A percentile compares a stretch with the other conserved stretches of the same genome.
phyloP scores from a whole-genome alignment of 2,329 filamentous ascomycete genomes.

The Alternaria postmessia region DNA sequence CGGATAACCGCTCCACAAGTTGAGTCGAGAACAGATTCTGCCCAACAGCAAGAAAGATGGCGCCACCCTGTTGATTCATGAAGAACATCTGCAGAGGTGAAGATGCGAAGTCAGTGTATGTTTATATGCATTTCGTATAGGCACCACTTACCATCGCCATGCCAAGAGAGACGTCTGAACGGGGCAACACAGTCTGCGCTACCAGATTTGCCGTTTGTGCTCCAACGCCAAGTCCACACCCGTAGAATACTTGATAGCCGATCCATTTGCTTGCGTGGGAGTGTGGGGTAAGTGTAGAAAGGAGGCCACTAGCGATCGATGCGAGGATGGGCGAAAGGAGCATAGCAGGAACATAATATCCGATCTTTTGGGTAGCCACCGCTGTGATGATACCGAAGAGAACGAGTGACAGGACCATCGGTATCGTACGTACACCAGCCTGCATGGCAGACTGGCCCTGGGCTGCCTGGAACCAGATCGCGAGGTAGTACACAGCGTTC shows the following conservation, averaged over 20 bases:
- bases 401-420: conserved; percentile 34
- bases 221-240: conserved; percentile 53
- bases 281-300: conserved; percentile 50
- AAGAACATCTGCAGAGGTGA: conserved; percentile 50
- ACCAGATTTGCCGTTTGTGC: conserved; percentile 54
- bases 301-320: conserved; percentile 52
- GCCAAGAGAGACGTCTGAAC: conserved; percentile 48
- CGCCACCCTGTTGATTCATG: conserved; percentile 56
- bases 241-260: conserved; percentile 41
- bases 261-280: conserved; percentile 43
- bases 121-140: not conserved
- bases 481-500: conserved; percentile 36
- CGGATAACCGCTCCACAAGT: conserved; percentile 29
- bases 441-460: conserved; percentile 33
- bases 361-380: conserved; percentile 47
- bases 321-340: conserved; percentile 48
- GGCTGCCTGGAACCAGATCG: conserved; percentile 43
- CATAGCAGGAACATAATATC: conserved; percentile 57
- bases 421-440: conserved; percentile 38
- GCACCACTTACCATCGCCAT: conserved; percentile 23
- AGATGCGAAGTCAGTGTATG: not conserved
- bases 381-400: conserved; percentile 38
- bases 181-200: conserved; percentile 51
- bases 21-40: conserved; percentile 49
- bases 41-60: conserved; percentile 56